A percentile compares a stretch with the other conserved stretches of the same genome.
Conservation (phyloP, 2,329 filamentous ascomycete genomes). For the Phyllosticta paracitricarpa region DNA sequence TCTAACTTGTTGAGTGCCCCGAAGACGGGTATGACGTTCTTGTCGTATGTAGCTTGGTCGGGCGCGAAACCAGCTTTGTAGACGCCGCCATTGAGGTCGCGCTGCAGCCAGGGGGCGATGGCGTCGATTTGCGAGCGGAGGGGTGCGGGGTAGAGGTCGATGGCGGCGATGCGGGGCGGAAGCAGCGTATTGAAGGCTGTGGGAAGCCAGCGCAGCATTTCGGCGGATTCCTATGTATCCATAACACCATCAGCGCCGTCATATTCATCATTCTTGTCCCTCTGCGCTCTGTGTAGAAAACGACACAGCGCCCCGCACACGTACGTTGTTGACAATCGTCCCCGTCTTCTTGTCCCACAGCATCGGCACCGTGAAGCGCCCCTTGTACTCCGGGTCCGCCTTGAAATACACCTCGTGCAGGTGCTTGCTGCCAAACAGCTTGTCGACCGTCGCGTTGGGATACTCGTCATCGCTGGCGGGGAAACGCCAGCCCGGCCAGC, state of each 20-base stretch:
- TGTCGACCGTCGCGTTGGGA: slow-evolving; percentile 49
- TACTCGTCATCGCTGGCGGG: slow-evolving; percentile 44
- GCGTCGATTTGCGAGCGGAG: slow-evolving; percentile 43
- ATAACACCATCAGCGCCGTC: no score
- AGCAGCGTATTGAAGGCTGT: slow-evolving; percentile 44
- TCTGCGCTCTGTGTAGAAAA: neutral
- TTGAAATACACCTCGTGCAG: slow-evolving; percentile 55
- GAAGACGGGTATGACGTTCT: slow-evolving; percentile 46
- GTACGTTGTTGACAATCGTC: slow-evolving; percentile 48
- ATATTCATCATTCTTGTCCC: no score
- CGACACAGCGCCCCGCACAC: neutral
- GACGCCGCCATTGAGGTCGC: slow-evolving; percentile 49
- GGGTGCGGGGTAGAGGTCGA: slow-evolving; percentile 45
- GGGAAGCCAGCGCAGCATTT: slow-evolving; percentile 50
- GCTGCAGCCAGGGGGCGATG: slow-evolving; percentile 44
- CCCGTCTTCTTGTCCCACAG: slow-evolving; percentile 51
- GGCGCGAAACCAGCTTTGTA: slow-evolving; percentile 53
- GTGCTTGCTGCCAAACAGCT: slow-evolving; percentile 48
- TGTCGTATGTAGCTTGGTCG: slow-evolving; percentile 46
- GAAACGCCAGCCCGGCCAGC: slow-evolving; percentile 56
- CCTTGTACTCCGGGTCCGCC: slow-evolving; percentile 50
- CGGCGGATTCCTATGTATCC: slow-evolving; percentile 38
- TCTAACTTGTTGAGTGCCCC: slow-evolving; percentile 51
- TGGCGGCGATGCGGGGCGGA: slow-evolving; percentile 27
- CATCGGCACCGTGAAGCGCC: slow-evolving; percentile 50